A percentile compares a stretch with the other conserved stretches of the same genome.
These are phyloP conservation scores for Fusarium duplospermum DNA, from an alignment of 2,329 filamentous ascomycete species.

Conservation along the genomic window DNA sequence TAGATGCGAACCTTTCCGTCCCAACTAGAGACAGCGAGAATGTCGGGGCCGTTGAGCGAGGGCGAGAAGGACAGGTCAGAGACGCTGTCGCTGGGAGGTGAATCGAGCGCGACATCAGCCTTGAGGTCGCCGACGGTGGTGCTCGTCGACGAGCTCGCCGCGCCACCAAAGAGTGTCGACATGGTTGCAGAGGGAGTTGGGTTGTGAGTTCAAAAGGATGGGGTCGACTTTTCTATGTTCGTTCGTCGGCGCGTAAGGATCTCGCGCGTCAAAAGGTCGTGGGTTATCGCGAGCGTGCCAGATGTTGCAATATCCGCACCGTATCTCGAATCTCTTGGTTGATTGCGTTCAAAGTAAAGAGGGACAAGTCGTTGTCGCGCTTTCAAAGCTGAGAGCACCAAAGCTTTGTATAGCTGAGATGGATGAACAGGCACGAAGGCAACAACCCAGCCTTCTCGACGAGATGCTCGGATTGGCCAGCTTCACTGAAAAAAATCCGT, in stretches of 20 bases:
- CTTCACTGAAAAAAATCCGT: slow-evolving; percentile 29
- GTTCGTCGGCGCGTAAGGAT: background rate
- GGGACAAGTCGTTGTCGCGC: background rate
- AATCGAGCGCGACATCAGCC: slow-evolving; percentile 83
- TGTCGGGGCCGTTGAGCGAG: slow-evolving; percentile 68
- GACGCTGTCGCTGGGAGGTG: slow-evolving; percentile 88
- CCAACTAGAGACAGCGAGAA: slow-evolving; percentile 93
- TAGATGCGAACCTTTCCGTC: slow-evolving; percentile 99
- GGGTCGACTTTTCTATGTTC: slow-evolving; percentile 7
- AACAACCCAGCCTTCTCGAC: slow-evolving; percentile 43
- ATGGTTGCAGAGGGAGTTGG: slow-evolving; percentile 56
- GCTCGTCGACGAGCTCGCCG: slow-evolving; percentile 64
- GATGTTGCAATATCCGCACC: background rate
- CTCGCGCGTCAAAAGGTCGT: background rate
- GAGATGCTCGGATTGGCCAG: slow-evolving; percentile 43
- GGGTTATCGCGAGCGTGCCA: background rate
- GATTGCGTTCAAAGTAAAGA: background rate
- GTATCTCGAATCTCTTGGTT: background rate
- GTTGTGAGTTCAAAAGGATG: slow-evolving; percentile 11
- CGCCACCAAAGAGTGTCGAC: slow-evolving; percentile 71
- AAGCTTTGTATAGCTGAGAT: slow-evolving; percentile 37
- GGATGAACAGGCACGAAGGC: slow-evolving; percentile 45
- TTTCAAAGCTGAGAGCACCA: slow-evolving; percentile 25
- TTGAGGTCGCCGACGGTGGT: slow-evolving; percentile 91
- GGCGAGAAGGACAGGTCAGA: slow-evolving; percentile 88